A percentile compares a stretch with the other conserved stretches of the same genome.
phyloP scores from a whole-genome alignment of 371 early-diverging fungal genomes.

The Rhizomucor pusillus region DNA sequence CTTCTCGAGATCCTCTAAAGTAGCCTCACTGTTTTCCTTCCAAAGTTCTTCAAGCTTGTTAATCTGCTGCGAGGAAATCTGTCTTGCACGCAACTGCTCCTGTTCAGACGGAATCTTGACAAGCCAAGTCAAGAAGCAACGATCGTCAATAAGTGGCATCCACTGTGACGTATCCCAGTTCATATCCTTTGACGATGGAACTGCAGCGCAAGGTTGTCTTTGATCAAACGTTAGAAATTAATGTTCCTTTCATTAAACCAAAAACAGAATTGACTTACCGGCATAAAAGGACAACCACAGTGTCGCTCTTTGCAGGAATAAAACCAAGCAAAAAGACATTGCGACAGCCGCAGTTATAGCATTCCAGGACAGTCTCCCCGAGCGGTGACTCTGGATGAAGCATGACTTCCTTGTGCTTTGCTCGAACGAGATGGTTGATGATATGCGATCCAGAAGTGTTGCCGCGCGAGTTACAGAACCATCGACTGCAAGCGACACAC shows the following conservation, averaged over 20 bases:
- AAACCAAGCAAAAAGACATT: slow-evolving; percentile 97
- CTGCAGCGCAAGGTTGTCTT: slow-evolving; percentile 91
- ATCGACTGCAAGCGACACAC: slow-evolving; percentile 90
- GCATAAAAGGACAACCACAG: slow-evolving; percentile 96
- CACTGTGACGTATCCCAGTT: slow-evolving; percentile 96
- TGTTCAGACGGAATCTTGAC: slow-evolving; percentile 89
- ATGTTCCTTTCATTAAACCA: background rate
- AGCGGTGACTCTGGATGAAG: slow-evolving; percentile 90
- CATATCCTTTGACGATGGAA: slow-evolving; percentile 88
- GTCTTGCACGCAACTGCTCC: slow-evolving; percentile 84
- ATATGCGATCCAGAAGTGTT: slow-evolving; percentile 95
- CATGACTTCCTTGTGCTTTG: slow-evolving; percentile 93
- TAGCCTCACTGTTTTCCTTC: slow-evolving; percentile 77
- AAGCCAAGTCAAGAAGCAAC: slow-evolving; percentile 92
- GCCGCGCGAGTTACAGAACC: slow-evolving; percentile 97
- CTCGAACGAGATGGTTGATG: slow-evolving; percentile 91
- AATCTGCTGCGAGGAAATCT: slow-evolving; percentile 84
- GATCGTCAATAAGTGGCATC: slow-evolving; percentile 95
- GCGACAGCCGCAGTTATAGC: slow-evolving; percentile 95
- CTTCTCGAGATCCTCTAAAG: slow-evolving; percentile 82
- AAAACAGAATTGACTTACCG: slow-evolving; percentile 51
- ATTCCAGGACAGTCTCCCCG: slow-evolving; percentile 93
- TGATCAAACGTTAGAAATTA: background rate
- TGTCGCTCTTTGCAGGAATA: slow-evolving; percentile 97
- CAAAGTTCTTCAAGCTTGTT: slow-evolving; percentile 89